phyloP scores from a whole-genome alignment of 768 basidiomycete genomes.

The Tricholoma hemisulphureum region DNA sequence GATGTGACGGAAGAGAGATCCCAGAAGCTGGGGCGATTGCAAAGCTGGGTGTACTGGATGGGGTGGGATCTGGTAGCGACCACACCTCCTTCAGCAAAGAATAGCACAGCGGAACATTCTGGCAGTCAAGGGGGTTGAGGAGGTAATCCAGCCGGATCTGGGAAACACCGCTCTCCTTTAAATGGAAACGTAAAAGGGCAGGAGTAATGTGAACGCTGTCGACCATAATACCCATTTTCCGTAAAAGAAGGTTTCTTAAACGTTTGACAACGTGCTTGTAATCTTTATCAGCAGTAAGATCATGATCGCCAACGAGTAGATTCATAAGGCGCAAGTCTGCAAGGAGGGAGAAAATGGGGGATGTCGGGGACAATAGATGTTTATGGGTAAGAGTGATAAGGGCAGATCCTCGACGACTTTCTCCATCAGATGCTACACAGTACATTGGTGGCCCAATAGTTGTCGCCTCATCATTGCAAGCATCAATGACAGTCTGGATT shows the following conservation, averaged over 20 bases:
- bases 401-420: constrained; percentile 23
- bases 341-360: constrained; percentile 25
- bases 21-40: constrained; percentile 16
- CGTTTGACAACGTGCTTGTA: constrained; percentile 31
- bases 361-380: constrained; percentile 11
- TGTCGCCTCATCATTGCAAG: too few relatives aligned
- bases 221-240: constrained; percentile 16
- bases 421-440: constrained; percentile 26
- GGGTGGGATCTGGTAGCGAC: constrained; percentile 16
- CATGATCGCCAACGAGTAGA: constrained; percentile 26
- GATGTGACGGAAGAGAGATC: constrained; percentile 24
- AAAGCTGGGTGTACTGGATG: constrained; percentile 14
- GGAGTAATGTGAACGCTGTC: neutral
- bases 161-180: constrained; percentile 11
- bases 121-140: too few relatives aligned
- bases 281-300: constrained; percentile 31
- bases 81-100: constrained; percentile 24
- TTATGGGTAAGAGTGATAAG: constrained; percentile 23
- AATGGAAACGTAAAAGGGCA: constrained; percentile 8
- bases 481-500: constrained; percentile 4
- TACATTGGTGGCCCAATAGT: too few relatives aligned
- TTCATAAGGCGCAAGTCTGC: constrained; percentile 23
- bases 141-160: constrained; percentile 17
- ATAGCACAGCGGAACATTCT: constrained; percentile 30
- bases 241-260: constrained; percentile 23